Percentiles rank a stretch among this genome's conserved stretches.
phyloP scores from a whole-genome alignment of 345 rosid species.

The Sapria himalayana region DNA sequence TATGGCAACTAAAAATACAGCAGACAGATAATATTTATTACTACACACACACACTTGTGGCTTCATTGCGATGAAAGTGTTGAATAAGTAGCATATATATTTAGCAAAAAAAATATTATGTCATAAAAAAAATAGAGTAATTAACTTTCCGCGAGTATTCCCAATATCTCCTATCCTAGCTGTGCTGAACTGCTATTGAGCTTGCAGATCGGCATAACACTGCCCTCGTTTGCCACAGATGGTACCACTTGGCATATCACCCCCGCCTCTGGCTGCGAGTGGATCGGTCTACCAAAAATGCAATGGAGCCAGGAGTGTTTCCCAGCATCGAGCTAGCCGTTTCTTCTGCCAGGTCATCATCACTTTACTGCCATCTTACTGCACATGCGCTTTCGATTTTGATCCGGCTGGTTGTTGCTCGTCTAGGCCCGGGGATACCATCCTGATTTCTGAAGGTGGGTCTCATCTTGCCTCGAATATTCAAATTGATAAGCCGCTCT shows the following conservation, averaged over 20 bases:
- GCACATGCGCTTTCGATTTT: too few species aligned
- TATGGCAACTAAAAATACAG: too few species aligned
- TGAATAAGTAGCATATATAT: too few species aligned
- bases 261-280: conserved; percentile 93
- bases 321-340: conserved; percentile 57
- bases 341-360: conserved; percentile 70
- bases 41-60: too few species aligned
- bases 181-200: conserved; percentile 34
- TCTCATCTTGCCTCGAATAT: conserved; percentile 54
- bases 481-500: conserved; percentile 72
- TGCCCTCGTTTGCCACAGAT: conserved; percentile 99
- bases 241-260: conserved; percentile 82
- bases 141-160: too few species aligned
- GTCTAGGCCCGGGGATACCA: conserved; percentile 81
- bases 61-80: too few species aligned
- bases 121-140: too few species aligned
- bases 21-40: too few species aligned
- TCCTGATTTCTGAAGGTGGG: conserved; percentile 75
- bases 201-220: conserved; percentile 99
- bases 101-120: too few species aligned
- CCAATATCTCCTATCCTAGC: too few species aligned
- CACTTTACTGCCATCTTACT: conserved; percentile 10
- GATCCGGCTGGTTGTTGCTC: too few species aligned
- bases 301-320: conserved; percentile 47
- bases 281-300: conserved; percentile 42